Evolutionary conservation across 495 filamentous ascomycete species (phyloP).

Genomic region (Oidiodendron maius): DNA sequence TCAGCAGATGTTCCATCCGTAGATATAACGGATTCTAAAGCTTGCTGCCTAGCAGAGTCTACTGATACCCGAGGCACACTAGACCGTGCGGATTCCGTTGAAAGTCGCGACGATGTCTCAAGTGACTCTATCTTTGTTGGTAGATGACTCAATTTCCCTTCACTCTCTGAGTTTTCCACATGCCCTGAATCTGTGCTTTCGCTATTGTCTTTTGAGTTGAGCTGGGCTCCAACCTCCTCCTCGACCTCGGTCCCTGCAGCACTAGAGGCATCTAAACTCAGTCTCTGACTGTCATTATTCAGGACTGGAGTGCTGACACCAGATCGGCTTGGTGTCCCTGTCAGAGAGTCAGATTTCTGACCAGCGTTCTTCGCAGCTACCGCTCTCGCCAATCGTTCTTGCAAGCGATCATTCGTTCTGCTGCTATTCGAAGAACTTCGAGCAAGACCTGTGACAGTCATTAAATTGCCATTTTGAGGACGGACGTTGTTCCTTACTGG

Average conservation of each 20-base stretch:
- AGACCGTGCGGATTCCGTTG: slow-evolving; percentile 13
- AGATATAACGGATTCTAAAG: not conserved
- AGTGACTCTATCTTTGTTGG: not conserved
- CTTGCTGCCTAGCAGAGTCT: slow-evolving; percentile 8
- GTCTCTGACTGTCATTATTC: slow-evolving; percentile 17
- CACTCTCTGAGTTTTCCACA: not conserved
- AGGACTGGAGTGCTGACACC: slow-evolving; percentile 15
- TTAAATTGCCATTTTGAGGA: too few species aligned
- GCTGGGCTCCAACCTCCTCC: not conserved
- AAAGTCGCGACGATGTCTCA: slow-evolving; percentile 8
- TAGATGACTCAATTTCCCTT: slow-evolving; percentile 2
- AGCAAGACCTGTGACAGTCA: slow-evolving; percentile 31
- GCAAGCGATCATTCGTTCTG: slow-evolving; percentile 66
- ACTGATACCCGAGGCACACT: slow-evolving; percentile 18
- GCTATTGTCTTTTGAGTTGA: not conserved
- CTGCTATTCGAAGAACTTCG: slow-evolving; percentile 49
- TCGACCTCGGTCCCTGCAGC: not conserved
- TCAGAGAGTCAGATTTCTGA: slow-evolving; percentile 19
- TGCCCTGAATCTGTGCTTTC: not conserved
- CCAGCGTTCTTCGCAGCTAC: slow-evolving; percentile 40
- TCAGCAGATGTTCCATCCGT: slow-evolving; percentile 1
- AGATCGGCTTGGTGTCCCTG: slow-evolving; percentile 17
- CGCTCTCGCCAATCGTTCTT: slow-evolving; percentile 73
- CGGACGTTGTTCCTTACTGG: too few species aligned
- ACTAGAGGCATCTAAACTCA: slow-evolving; percentile 15